Percentiles rank a stretch among this genome's conserved stretches.
These are phyloP conservation scores for Zygnema cylindricum DNA, from an alignment of 139 green algal species.

Conservation along the genomic window DNA sequence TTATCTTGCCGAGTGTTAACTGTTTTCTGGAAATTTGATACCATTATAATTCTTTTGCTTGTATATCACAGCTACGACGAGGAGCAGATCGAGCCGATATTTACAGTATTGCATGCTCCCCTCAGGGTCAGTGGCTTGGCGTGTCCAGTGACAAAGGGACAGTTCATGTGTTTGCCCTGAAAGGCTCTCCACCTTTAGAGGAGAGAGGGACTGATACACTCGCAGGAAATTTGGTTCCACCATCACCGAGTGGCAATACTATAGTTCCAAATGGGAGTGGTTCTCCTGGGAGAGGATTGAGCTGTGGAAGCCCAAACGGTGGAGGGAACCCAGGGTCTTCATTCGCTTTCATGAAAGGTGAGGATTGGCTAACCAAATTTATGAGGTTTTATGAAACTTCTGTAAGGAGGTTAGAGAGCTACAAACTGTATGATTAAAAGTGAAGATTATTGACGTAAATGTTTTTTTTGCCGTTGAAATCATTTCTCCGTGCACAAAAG, in stretches of 20 bases:
- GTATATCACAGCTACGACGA: slow-evolving; percentile 87
- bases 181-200: not conserved
- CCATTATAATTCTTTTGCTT: no score
- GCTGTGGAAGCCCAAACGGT: not conserved
- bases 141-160: slow-evolving; percentile 91
- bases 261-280: not conserved
- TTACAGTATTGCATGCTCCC: slow-evolving; percentile 84
- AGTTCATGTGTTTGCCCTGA: slow-evolving; percentile 66
- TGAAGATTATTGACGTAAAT: no score
- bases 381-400: no score
- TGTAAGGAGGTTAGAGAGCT: no score
- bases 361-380: no score
- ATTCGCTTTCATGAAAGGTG: slow-evolving; percentile 32
- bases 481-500: no score
- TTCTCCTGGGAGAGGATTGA: not conserved
- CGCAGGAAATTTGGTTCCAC: not conserved
- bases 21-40: no score
- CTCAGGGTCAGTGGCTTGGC: slow-evolving; percentile 81
- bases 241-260: not conserved
- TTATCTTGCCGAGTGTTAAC: no score
- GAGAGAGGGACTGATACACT: not conserved
- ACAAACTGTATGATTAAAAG: no score
- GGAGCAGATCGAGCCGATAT: slow-evolving; percentile 86
- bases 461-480: no score
- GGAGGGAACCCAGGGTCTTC: slow-evolving; percentile 31